phyloP scores from a whole-genome alignment of 1,284 basidiomycete genomes.

The Leccinum fuscescens region DNA sequence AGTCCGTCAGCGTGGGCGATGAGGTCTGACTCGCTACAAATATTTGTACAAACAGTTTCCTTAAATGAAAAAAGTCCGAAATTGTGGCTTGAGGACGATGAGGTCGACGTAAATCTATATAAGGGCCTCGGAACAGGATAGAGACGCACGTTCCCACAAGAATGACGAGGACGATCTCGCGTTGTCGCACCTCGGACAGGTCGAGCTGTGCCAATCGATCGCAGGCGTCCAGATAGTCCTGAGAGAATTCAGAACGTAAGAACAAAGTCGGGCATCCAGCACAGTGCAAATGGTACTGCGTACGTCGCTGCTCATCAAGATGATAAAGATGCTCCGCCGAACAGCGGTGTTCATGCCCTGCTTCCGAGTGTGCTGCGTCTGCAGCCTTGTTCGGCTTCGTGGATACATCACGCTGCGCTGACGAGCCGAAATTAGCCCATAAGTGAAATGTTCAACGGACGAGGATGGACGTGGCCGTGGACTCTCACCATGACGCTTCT shows the following conservation, averaged over 20 bases:
- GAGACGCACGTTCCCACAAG: background rate
- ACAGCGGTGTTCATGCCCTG: no score
- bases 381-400: constrained; percentile 11
- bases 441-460: no score
- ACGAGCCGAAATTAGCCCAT: constrained; percentile 61
- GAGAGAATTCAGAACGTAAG: background rate
- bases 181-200: no score
- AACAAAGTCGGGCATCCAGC: background rate
- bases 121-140: background rate
- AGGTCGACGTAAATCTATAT: constrained; percentile 61
- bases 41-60: constrained; percentile 62
- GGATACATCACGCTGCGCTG: constrained; percentile 78
- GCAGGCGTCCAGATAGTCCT: constrained; percentile 44
- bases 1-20: constrained; percentile 54
- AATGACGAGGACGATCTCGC: no score
- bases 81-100: constrained; percentile 61
- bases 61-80: constrained; percentile 65
- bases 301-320: constrained; percentile 91
- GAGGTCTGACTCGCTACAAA: constrained; percentile 72
- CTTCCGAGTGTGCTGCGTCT: constrained; percentile 46
- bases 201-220: no score
- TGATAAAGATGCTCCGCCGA: no score
- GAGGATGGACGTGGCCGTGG: no score
- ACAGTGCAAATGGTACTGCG: constrained; percentile 25
- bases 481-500: no score